A percentile compares a stretch with the other conserved stretches of the same genome.
Evolutionary conservation across 2,329 filamentous ascomycete genomes (phyloP).

Genomic region (Cordyceps cicadae): DNA sequence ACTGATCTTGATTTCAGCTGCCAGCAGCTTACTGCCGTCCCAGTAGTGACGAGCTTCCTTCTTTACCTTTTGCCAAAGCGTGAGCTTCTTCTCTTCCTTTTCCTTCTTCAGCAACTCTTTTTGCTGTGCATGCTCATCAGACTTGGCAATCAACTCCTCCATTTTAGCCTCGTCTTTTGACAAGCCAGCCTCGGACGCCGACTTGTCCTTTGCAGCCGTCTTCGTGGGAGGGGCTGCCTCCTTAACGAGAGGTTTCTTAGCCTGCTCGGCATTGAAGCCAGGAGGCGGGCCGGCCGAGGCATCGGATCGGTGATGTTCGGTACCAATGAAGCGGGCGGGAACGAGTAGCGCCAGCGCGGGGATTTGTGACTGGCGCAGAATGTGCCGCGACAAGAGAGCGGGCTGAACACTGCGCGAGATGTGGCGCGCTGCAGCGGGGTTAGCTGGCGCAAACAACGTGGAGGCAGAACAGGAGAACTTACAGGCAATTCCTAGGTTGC

Average conservation of each 20-base stretch:
- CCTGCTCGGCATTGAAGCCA: constrained; percentile 83
- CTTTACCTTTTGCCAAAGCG: constrained; percentile 86
- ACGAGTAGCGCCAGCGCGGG: constrained; percentile 50
- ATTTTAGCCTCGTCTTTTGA: constrained; percentile 37
- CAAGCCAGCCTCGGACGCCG: constrained; percentile 16
- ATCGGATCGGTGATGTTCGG: constrained; percentile 48
- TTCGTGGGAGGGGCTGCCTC: constrained; percentile 34
- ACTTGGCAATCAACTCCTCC: constrained; percentile 55
- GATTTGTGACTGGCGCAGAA: constrained; percentile 36
- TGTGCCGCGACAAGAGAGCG: constrained; percentile 38
- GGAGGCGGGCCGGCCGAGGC: constrained; percentile 60
- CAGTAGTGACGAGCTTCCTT: constrained; percentile 92
- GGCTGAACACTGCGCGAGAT: constrained; percentile 40
- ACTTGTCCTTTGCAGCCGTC: constrained; percentile 21
- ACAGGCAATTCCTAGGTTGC: constrained; percentile 44
- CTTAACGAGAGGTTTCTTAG: constrained; percentile 71
- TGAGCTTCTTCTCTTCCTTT: constrained; percentile 78
- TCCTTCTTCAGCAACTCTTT: constrained; percentile 46
- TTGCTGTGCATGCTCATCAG: constrained; percentile 52
- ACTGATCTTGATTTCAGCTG: constrained; percentile 87
- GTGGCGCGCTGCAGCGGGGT: constrained; percentile 32
- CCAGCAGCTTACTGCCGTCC: constrained; percentile 94
- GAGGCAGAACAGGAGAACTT: constrained; percentile 18
- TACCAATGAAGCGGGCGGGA: constrained; percentile 47
- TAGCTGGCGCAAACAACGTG: constrained; percentile 5